Percentiles rank a stretch among this genome's conserved stretches.
Conservation (phyloP, 202 grass and related monocot species). For the Schoenoplectus tabernaemontani region DNA sequence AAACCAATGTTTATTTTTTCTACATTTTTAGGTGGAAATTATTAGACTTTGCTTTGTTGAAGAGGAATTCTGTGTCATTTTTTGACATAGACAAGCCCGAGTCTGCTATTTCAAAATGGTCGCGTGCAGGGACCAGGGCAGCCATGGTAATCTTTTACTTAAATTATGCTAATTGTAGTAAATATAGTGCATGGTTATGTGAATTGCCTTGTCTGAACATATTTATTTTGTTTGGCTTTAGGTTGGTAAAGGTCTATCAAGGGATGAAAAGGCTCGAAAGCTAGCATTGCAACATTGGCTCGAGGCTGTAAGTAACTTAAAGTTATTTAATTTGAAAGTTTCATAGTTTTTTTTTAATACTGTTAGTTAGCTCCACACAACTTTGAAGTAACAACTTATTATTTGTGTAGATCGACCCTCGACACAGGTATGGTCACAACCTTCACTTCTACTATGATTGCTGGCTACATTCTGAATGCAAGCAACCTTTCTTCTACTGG, state of each 20-base stretch:
- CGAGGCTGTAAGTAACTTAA: constrained; percentile 42
- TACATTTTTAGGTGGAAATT: constrained; percentile 53
- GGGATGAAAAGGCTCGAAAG: constrained; percentile 80
- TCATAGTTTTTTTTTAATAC: background rate
- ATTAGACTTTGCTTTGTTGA: constrained; percentile 67
- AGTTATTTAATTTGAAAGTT: constrained; percentile 2
- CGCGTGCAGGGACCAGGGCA: constrained; percentile 46
- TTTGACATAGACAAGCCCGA: constrained; percentile 68
- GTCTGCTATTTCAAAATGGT: constrained; percentile 64
- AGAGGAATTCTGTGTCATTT: constrained; percentile 72
- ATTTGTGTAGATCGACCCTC: constrained; percentile 59
- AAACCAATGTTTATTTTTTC: background rate
- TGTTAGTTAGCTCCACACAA: background rate
- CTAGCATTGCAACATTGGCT: constrained; percentile 88
- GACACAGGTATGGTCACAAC: constrained; percentile 79
- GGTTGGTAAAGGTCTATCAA: constrained; percentile 84
- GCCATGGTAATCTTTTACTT: constrained; percentile 48
- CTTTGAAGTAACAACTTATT: constrained; percentile 12
- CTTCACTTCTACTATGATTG: constrained; percentile 65
- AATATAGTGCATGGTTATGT: background rate
- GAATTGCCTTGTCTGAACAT: constrained; percentile 9
- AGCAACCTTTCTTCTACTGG: constrained; percentile 84
- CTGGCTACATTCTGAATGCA: constrained; percentile 55
- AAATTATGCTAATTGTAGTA: constrained; percentile 11
- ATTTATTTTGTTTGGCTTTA: constrained; percentile 25